Evolutionary conservation across 306 rosid species (phyloP), one percentile per base, ranked within the genome.

Genomic region (Calophaca sinica): DNA sequence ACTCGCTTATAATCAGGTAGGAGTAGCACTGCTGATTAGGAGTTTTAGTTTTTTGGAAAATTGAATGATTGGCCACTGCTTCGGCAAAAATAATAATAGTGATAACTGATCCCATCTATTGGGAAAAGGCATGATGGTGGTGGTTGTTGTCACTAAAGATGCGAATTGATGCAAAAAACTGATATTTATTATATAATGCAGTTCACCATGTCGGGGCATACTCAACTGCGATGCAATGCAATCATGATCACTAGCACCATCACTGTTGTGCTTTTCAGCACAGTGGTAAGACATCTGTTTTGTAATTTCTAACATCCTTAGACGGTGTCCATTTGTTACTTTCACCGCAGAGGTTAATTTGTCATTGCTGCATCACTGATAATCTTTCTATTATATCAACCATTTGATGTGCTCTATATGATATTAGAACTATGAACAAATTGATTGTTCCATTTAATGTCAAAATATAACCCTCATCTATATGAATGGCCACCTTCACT

Each of bases 241-340:
- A 81, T 96, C 75, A 84, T 96, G 96, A 96, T 96, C 89, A 92
- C 99, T 20, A 96, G 99, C 88, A 96, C 99, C 46, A 89, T 90
- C 67, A 90, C 91, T 10, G 96, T 96, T 77, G 99, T 96, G 68
- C 99, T 96, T 62, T 59, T 96, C 82, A 96, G 98, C 93, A 96
- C 99, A 33, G 83, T 89, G 97, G 99, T 96, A 80, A 86, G 89
- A 14, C 50, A 49, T 64, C 69, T 46, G 12, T 68, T 33, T 63
- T 67, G 35, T 12, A 32, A 48, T 26, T 80, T 82, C 58, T 48
- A 73, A 41, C 60, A 39, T 64, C 49, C 41, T 45, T 26, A 11
- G n/a, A 58, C 77, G 5, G 39, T 28, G 20, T 54, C 52, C 50
- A 32, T 20, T n/a, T 39, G 29, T 80, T 80, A 31, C 62, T 72